Evolutionary conservation across 2,329 filamentous ascomycete species (phyloP), one percentile per base, ranked within the genome.

Genomic region (Sarocladiaceae sp.): DNA sequence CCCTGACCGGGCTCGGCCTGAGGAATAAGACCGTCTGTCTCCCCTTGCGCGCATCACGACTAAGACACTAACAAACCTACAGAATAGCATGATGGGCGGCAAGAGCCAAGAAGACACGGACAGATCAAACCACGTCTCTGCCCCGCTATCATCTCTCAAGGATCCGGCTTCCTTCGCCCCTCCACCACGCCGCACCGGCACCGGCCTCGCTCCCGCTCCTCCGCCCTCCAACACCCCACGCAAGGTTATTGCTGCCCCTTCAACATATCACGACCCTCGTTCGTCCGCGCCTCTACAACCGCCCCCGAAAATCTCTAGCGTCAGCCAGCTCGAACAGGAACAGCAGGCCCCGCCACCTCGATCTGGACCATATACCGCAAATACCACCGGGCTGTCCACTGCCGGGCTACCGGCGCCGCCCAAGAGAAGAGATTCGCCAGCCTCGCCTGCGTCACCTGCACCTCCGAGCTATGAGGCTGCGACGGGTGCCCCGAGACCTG

Each of bases 101-200:
- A 64, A 66, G 24, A 56, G 59, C 21, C 54, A 58, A 13, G 51
- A 57, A 2, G 47, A 53, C 21, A 54, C 60, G 13, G 50, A 52
- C 11, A 40, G 48, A 16, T 48, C 54, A 18, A 53, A 62, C 45
- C 68, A 71, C 51, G 61, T 65, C 34, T 65, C 76, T 24, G 70
- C 73, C 13, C 88, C 89, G 2, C 66, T 94, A 33, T 72, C 80
- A 7, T 72, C 78, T 3, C 73, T 95, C 23, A 82, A 80, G 58
- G 88, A 95, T 58, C 89, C 88, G 1, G 62, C 78, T 1, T 76
- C 80, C 13, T 95, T 95, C 59, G 88, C 78, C 2, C 87, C 88
- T 19, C 89, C 89, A 20, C 89, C 89, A 1, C 90, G 79, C 55
- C 84, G 66, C 29, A 60, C 61, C 21, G 55, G 57, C 47, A 51